phyloP scores from a whole-genome alignment of 2,329 filamentous ascomycete genomes.

The Ophiostoma angusticollis region DNA sequence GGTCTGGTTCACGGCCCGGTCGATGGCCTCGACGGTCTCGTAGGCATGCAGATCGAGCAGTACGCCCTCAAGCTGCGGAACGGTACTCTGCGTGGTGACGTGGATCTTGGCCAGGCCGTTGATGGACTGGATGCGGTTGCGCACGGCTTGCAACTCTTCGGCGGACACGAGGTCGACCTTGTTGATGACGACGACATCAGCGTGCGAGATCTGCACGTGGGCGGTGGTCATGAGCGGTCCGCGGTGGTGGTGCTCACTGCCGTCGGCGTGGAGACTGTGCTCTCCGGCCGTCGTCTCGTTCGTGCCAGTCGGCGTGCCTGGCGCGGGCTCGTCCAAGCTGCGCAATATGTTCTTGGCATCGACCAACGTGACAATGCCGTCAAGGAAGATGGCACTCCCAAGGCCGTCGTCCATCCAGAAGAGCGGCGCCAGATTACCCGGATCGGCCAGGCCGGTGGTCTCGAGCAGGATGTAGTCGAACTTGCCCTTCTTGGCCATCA shows the following conservation, averaged over 20 bases:
- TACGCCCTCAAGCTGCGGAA: conserved; percentile 73
- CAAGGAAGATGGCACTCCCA: conserved; percentile 88
- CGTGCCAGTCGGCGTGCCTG: no score
- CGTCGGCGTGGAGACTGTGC: conserved; percentile 32
- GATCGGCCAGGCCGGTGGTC: conserved; percentile 89
- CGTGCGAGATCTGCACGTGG: conserved; percentile 92
- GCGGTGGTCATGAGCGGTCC: conserved; percentile 76
- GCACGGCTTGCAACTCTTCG: conserved; percentile 56
- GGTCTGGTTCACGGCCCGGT: conserved; percentile 54
- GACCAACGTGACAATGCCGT: conserved; percentile 90
- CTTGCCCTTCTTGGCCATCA: conserved; percentile 85
- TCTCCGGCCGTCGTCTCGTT: conserved; percentile 39
- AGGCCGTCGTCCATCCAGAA: conserved; percentile 98
- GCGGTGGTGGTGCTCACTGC: conserved; percentile 37
- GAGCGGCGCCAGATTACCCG: conserved; percentile 84
- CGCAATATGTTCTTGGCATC: conserved; percentile 86
- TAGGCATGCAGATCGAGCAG: conserved; percentile 88
- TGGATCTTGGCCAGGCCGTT: conserved; percentile 81
- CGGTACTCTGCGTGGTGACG: conserved; percentile 64
- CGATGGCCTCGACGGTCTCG: conserved; percentile 62
- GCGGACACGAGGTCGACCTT: conserved; percentile 73
- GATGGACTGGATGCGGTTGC: conserved; percentile 64
- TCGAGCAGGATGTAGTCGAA: conserved; percentile 98
- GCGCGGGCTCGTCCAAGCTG: conserved; percentile 61
- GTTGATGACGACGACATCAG: conserved; percentile 89